Base-by-base conservation (phyloP, 1,139 yeast genomes). In the Suhomyces coccinellae region DNA sequence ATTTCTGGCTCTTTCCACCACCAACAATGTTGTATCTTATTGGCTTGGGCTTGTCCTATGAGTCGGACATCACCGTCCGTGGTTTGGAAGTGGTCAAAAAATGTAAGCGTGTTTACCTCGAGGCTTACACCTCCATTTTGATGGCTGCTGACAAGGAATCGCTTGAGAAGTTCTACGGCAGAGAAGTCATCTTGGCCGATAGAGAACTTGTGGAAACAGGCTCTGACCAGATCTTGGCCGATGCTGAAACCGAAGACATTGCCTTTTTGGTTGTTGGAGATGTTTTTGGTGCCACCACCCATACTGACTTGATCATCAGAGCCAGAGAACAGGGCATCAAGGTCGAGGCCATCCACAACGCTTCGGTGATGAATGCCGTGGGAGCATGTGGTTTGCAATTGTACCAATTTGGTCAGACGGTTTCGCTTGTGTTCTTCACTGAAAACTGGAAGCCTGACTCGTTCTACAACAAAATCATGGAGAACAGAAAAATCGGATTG, bases 221-320 rank as follows among this genome's bases (percentile, higher is more conserved):
- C 5, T 82, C 95, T 24, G 98, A 91, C 58, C 76, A 77, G 34
- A 93, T 93, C 48, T 72, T 93, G 52, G 83, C 74, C 24, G 85
- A 80, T 45, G 97, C 96, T 1, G 81, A 86, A 37, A 71, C 66
- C 16, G 93, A 87, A 45, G 96, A 90, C 61, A 77, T 93, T 61
- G 98, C 97, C 1, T 90, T 93, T 58, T 73, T 93, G 54, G 99
- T 93, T 15, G 99, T 93, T 22, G 99, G 99, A 33, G 99, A 93
- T 63, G 96, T 95, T 30, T 91, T 89, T 63, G 99, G 99, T 29
- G 99, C 99, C 35, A 93, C 99, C 5, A 93, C 99, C 0, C 99
- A 93, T 66, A 89, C 97, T 0, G 99, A 93, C 68, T 76, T 93
- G 52, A 89, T 90, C 33, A 79, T 93, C 48, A 76, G 99, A 57